Evolutionary conservation across 2,329 filamentous ascomycete genomes (phyloP), one percentile per base, ranked within the genome.

Genomic region (Diplodia sapinea): DNA sequence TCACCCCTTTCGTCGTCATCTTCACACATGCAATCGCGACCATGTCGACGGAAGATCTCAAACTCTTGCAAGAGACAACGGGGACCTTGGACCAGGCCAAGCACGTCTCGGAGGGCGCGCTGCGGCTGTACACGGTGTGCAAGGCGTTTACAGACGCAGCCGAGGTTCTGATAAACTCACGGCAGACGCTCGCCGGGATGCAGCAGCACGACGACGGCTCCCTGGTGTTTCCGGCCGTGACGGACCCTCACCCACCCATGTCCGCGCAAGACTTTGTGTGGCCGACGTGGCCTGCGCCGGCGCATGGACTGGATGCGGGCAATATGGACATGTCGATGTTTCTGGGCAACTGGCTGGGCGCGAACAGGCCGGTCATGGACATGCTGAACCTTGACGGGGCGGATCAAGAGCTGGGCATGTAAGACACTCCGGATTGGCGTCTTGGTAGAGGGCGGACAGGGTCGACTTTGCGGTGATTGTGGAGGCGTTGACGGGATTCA

Each of bases 151-250:
- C 56, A 1, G 63, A 71, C 26, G 68, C 69, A 0, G 70, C 70
- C 5, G 51, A 65, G 26, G 67, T 65, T 17, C 66, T 71, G 15
- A 68, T 70, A 9, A 63, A 63, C 12, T 68, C 68, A 2, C 67
- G 69, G 17, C 67, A 70, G 20, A 68, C 67, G n/a, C 38, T 71
- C 5, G 56, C 51, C 11, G 69, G 69, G 6, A 55, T 69, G 49
- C 69, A 68, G 15, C 68, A 68, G 38, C 69, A 70, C 23, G 62
- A 55, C 8, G 70, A 71, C 43, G 70, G 70, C 1, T 69, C 69
- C 9, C 26, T 65, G 4, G 70, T 71, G 43, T 77, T 70, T 61
- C 75, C 71, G 17, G 75, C 29, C 0, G 74, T 76, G 73, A 78
- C 73, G 6, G 59, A 63, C 47, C 59, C 59, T n/a, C 59, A 63